Conservation (phyloP, 345 rosid genomes). For the Acer saccharum region DNA sequence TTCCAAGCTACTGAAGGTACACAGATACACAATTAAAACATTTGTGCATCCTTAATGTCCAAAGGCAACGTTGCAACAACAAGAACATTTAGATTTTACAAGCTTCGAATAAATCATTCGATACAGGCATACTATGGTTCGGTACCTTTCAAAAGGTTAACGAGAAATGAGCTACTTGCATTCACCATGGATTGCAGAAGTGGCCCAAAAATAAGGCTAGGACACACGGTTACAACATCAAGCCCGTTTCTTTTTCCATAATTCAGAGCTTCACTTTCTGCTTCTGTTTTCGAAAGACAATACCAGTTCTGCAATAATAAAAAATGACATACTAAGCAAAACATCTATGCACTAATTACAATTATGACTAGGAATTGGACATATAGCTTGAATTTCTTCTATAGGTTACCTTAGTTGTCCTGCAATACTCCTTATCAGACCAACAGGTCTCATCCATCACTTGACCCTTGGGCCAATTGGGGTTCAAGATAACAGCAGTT, state of each 20-base stretch:
- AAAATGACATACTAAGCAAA: too few relatives aligned
- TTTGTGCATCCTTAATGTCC: too few relatives aligned
- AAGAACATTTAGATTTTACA: too few relatives aligned
- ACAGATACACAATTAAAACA: too few relatives aligned
- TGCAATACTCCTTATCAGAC: constrained; percentile 64
- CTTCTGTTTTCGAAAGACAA: constrained; percentile 64
- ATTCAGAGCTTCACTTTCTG: constrained; percentile 70
- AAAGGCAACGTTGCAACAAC: too few relatives aligned
- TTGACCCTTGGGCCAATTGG: constrained; percentile 52
- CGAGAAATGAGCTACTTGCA: constrained; percentile 50
- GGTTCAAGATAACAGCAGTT: constrained; percentile 50
- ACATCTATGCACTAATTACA: too few relatives aligned
- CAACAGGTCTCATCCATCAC: constrained; percentile 60
- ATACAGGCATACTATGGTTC: too few relatives aligned
- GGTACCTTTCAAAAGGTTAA: constrained; percentile 63
- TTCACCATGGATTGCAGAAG: constrained; percentile 52
- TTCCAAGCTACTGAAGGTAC: too few relatives aligned
- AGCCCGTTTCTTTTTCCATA: constrained; percentile 58
- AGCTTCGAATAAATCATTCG: too few relatives aligned
- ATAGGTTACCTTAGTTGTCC: constrained; percentile 37
- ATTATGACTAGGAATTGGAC: too few relatives aligned
- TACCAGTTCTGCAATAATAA: constrained; percentile 60
- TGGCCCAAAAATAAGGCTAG: constrained; percentile 58
- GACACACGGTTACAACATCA: constrained; percentile 57
- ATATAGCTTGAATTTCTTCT: too few relatives aligned